Base-by-base conservation (phyloP, 257 asterid genomes). In the Nicotiana tabacum region DNA sequence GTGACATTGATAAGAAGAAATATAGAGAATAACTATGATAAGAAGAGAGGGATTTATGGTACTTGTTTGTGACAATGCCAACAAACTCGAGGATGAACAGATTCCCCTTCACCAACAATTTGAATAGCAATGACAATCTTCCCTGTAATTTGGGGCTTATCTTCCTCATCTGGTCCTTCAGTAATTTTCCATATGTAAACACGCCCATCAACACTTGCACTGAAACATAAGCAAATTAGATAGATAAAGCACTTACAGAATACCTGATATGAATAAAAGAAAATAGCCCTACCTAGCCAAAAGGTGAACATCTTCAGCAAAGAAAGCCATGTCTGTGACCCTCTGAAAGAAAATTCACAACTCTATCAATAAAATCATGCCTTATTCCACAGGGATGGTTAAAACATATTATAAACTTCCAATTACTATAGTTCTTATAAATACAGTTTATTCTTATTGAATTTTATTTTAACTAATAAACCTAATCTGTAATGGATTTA, bases 291-390 rank as follows among this genome's bases (percentile, higher is more conserved):
- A 96, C 99, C 99, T 93, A 60, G 99, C 99, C 91, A 94, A 87
- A 83, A 96, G 93, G 90, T 90, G 98, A 84, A 96, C 99, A 89
- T 96, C 98, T 85, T 96, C 97, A 18, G 99, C 99, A 88, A 96
- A 96, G 92, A 96, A 96, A 83, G 97, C 97, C 99, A 94, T 96
- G 88, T 96, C 99, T 9, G 99, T 94, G 77, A 96, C 99, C 92
- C 98, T 94, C 99, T 96, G 97, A 76, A 85, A 94, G 82, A 86
- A 87, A 60, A 82, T 29, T 64, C 18, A 43, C 5, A 29, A 24
- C 46, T 46, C 16, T 2, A 29, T 29, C 1, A 29, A 29, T 29
- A 29, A 29, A 29, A 29, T 29, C 21, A 29, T 29, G 30, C 1
- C 2, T 29, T 29, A 1, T 29, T 29, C 2, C 1, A 29, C 1